Conservation (phyloP, 345 rosid species). For the Boechera stricta region DNA sequence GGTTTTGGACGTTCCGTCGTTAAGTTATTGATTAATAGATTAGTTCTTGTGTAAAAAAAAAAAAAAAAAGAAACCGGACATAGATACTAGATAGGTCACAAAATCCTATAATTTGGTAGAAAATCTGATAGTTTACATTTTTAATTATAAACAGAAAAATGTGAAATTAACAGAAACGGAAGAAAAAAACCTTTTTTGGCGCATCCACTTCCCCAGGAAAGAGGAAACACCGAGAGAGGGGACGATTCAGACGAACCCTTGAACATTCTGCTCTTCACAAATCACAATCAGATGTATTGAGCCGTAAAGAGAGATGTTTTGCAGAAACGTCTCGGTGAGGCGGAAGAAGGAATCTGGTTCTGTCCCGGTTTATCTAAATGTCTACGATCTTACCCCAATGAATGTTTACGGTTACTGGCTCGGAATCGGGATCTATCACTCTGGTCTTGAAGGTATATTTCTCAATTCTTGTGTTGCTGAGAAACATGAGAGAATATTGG, state of each 20-base stretch:
- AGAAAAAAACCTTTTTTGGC: background rate
- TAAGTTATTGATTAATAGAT: no score
- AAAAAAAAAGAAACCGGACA: background rate
- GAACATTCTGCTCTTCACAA: background rate
- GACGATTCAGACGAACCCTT: background rate
- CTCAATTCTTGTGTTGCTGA: no score
- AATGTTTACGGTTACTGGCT: no score
- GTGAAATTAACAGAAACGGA: background rate
- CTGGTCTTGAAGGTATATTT: no score
- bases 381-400: no score
- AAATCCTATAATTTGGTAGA: background rate
- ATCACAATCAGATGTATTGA: constrained; percentile 33
- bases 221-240: constrained; percentile 11
- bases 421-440: no score
- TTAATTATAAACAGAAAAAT: background rate
- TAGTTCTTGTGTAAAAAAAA: background rate
- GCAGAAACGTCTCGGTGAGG: constrained; percentile 34
- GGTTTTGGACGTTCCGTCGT: no score
- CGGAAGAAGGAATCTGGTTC: constrained; percentile 41
- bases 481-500: no score
- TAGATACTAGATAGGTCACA: background rate
- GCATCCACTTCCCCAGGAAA: background rate
- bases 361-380: constrained; percentile 51
- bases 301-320: constrained; percentile 34
- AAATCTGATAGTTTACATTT: background rate